phyloP scores from a whole-genome alignment of 2,329 filamentous ascomycete genomes.

The Xylariaceae sp. region DNA sequence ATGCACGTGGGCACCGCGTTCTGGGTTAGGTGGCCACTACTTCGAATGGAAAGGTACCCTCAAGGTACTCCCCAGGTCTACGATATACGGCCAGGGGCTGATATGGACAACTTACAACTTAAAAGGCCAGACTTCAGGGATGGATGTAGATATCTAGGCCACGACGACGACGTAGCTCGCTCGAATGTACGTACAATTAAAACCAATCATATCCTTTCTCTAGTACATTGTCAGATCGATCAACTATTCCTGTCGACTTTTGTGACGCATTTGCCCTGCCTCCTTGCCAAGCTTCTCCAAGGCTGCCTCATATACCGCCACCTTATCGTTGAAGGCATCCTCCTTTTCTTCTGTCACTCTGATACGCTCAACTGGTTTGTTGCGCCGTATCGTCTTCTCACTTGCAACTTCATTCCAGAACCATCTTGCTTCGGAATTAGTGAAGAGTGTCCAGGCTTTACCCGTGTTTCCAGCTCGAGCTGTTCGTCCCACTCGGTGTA shows the following conservation, averaged over 20 bases:
- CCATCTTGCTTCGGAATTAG: constrained; percentile 79
- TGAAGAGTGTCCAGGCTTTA: constrained; percentile 80
- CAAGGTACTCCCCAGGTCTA: too few species aligned
- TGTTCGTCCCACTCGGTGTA: constrained; percentile 88
- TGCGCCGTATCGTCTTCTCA: constrained; percentile 35
- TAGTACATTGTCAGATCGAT: constrained; percentile 34
- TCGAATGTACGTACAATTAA: too few species aligned
- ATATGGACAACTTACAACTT: too few species aligned
- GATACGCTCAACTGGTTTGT: constrained; percentile 43
- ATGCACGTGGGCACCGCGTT: too few species aligned
- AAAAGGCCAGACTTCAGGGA: too few species aligned
- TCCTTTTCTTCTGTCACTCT: constrained; percentile 37
- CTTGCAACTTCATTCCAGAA: constrained; percentile 80
- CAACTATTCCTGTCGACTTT: constrained; percentile 39
- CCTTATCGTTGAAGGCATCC: constrained; percentile 44
- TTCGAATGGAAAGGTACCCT: too few species aligned
- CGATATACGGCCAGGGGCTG: too few species aligned
- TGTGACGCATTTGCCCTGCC: constrained; percentile 37
- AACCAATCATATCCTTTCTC: too few species aligned
- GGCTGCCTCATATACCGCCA: constrained; percentile 49
- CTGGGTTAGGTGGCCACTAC: too few species aligned
- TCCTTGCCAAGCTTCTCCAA: constrained; percentile 59
- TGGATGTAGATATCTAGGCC: too few species aligned
- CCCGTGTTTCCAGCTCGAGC: constrained; percentile 73
- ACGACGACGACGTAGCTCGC: too few species aligned